phyloP scores from a whole-genome alignment of 768 basidiomycete genomes.

The Suillus sp. region DNA sequence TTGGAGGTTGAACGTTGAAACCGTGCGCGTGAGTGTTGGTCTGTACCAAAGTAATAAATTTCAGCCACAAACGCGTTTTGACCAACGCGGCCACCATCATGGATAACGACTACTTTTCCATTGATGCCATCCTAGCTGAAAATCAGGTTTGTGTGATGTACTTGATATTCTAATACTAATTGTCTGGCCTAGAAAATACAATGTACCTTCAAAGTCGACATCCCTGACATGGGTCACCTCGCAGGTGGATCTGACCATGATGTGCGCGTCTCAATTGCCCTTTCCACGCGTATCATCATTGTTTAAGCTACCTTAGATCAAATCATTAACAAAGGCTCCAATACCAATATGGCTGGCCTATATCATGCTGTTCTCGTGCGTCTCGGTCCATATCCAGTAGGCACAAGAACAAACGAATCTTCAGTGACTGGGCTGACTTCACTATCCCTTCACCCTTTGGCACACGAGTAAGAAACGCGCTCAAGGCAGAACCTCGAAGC shows the following conservation, averaged over 20 bases:
- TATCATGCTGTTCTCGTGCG: conserved; percentile 78
- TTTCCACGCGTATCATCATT: conserved; percentile 3
- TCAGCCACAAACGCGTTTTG: conserved; percentile 27
- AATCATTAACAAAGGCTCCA: conserved; percentile 71
- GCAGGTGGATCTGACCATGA: conserved; percentile 85
- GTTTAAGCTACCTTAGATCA: conserved; percentile 56
- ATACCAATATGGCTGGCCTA: conserved; percentile 93
- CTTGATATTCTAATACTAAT: not conserved
- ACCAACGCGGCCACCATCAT: conserved; percentile 52
- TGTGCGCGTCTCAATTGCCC: conserved; percentile 45
- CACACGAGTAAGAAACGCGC: conserved; percentile 76
- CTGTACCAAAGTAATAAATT: not conserved
- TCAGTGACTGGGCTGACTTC: conserved; percentile 87
- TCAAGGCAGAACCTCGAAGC: conserved; percentile 85
- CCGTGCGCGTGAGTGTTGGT: not conserved
- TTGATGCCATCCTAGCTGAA: conserved; percentile 89
- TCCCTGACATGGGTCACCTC: conserved; percentile 86
- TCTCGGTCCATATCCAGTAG: conserved; percentile 5
- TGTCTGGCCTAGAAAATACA: conserved; percentile 71
- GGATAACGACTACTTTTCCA: conserved; percentile 92
- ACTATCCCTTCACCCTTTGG: conserved; percentile 80
- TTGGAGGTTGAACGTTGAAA: not conserved
- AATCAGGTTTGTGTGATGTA: conserved; percentile 64
- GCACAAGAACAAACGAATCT: conserved; percentile 10
- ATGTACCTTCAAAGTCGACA: conserved; percentile 87